Conservation (phyloP, 257 asterid species). For the Solanum pinnatisectum region DNA sequence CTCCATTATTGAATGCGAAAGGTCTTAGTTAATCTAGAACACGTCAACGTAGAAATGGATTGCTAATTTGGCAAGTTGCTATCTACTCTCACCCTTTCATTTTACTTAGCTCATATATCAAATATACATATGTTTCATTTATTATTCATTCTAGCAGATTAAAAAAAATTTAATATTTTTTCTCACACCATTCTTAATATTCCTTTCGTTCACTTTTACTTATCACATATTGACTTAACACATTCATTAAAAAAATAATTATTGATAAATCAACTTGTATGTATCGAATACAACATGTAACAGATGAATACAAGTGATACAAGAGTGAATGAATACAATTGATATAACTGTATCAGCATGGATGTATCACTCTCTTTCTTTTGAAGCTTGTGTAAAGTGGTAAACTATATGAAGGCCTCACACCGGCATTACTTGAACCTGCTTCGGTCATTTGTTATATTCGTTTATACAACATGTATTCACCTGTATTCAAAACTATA, state of each 20-base stretch:
- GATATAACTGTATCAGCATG: background rate
- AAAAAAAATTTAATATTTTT: too few relatives aligned
- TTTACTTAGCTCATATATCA: too few relatives aligned
- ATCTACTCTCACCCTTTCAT: background rate
- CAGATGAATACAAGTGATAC: background rate
- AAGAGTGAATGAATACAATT: too few relatives aligned
- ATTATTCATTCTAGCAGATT: too few relatives aligned
- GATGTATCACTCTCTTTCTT: background rate
- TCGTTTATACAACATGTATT: too few relatives aligned
- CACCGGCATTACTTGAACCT: too few relatives aligned
- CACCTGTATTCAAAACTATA: too few relatives aligned
- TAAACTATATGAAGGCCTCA: background rate
- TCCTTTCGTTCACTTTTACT: too few relatives aligned
- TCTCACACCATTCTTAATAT: background rate
- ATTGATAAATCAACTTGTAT: too few relatives aligned
- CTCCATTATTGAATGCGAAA: background rate
- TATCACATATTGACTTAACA: too few relatives aligned
- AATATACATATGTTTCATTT: too few relatives aligned
- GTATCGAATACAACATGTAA: background rate
- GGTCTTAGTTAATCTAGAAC: background rate
- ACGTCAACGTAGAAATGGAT: background rate
- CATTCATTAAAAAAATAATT: too few relatives aligned
- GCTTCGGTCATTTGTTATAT: background rate
- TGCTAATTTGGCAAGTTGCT: background rate
- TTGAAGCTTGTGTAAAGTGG: background rate